Evolutionary conservation across 2,329 filamentous ascomycete species (phyloP).

Genomic region (Epichloe sylvatica): DNA sequence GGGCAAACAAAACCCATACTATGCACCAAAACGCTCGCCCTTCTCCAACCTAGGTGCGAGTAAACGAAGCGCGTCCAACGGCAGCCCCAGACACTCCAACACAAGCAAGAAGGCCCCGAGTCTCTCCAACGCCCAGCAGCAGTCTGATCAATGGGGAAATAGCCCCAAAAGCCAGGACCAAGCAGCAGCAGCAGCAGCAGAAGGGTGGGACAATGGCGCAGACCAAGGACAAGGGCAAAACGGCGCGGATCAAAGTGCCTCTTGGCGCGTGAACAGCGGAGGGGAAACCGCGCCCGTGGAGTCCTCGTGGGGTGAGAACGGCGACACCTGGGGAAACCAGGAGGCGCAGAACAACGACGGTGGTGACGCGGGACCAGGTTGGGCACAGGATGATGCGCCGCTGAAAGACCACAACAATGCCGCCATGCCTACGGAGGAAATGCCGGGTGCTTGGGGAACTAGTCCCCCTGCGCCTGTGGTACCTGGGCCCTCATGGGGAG

Average conservation of each 20-base stretch:
- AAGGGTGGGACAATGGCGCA: not conserved
- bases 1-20: constrained; percentile 16
- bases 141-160: not conserved
- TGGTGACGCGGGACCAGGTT: not conserved
- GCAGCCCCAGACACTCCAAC: constrained; percentile 1
- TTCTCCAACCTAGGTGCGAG: constrained; percentile 11
- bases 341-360: constrained; percentile 4
- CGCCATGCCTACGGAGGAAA: constrained; percentile 15
- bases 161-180: not conserved
- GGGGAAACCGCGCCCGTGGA: not conserved
- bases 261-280: not conserved
- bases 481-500: constrained; percentile 18
- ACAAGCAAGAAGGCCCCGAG: constrained; percentile 1
- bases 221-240: not conserved
- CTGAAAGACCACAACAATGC: constrained; percentile 8
- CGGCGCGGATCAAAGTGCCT: too few relatives aligned
- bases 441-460: constrained; percentile 20
- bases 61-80: not conserved
- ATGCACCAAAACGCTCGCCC: constrained; percentile 10
- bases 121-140: not conserved
- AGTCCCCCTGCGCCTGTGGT: not conserved
- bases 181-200: not conserved
- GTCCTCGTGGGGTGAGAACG: not conserved
- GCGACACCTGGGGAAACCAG: not conserved
- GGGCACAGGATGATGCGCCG: not conserved